Base-by-base conservation (phyloP, 352 stramenopile species). In the Thraustotheca clavata region DNA sequence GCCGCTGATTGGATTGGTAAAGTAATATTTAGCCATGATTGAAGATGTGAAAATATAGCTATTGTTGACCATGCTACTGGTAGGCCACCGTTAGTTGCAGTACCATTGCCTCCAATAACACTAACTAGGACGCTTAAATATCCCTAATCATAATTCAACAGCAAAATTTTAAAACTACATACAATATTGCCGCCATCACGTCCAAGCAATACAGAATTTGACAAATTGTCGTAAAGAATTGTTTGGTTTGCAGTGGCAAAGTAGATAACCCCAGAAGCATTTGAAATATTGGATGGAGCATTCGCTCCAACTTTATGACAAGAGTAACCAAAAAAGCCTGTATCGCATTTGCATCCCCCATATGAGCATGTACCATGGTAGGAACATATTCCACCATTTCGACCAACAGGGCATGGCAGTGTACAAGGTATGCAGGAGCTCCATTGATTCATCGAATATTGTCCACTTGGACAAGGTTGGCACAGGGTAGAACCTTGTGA, bases 321-420 rank as follows among this genome's bases (percentile, higher is more conserved):
- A 41, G 87, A 76, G 0, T 69, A 68, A 0, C 73, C 72, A 0
- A 71, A 68, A 74, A 76, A 88, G 0, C 59, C 68, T 60, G 46
- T 27, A n/a, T 33, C 43, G 46, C 81, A 90, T 14, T 67, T 61
- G 40, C 81, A 90, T 0, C 76, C 74, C 24, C 79, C 77, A 3
- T 77, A 80, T 4, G 72, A 26, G 47, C 81, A 90, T 2, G 65
- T 48, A 11, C 81, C 81, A 18, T 81, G 79, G 4, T 76, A 77
- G 20, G 77, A 84, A 35, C 81, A 90, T 46, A 75, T 8, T n/a
- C 74, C 18, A 14, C 77, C 75, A 54, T 88, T 88, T n/a, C 79
- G 70, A 9, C 81, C 81, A 6, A 67, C 41, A 6, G 72, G 59
- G 54, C 81, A 90, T 36, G 63, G 32, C 20, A 57, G 36, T 8